Conservation (phyloP, 495 filamentous ascomycete species). For the Diplogelasinospora grovesii region DNA sequence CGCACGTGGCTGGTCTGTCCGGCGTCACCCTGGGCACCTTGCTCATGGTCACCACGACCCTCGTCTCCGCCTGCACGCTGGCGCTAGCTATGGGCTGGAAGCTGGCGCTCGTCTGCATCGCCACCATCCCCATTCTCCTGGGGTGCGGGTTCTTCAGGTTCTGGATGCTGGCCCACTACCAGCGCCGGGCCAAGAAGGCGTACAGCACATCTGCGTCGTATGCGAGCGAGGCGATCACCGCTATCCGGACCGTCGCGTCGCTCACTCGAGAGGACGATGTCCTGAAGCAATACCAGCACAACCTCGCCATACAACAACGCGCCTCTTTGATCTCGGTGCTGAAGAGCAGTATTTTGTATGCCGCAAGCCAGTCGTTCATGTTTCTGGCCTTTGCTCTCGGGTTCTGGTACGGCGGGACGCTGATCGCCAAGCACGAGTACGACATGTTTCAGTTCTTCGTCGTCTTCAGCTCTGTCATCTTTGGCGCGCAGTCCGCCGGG, state of each 20-base stretch:
- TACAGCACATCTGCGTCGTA: constrained; percentile 72
- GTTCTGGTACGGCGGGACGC: constrained; percentile 71
- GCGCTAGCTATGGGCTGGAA: constrained; percentile 78
- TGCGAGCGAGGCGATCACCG: constrained; percentile 81
- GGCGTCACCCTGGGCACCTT: constrained; percentile 77
- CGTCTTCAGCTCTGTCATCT: constrained; percentile 54
- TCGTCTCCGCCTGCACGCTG: constrained; percentile 60
- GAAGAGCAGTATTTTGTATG: constrained; percentile 53
- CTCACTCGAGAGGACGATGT: constrained; percentile 60
- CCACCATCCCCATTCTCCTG: constrained; percentile 72
- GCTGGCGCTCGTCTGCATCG: constrained; percentile 75
- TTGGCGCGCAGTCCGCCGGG: constrained; percentile 34
- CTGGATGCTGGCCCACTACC: constrained; percentile 62
- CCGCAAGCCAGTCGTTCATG: constrained; percentile 68
- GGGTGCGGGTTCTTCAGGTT: constrained; percentile 84
- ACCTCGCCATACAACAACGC: constrained; percentile 23
- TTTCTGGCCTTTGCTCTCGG: constrained; percentile 83
- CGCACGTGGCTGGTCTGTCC: constrained; percentile 74
- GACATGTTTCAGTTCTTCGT: constrained; percentile 77
- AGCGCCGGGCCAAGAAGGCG: constrained; percentile 62
- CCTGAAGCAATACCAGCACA: constrained; percentile 51
- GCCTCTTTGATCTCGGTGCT: constrained; percentile 26
- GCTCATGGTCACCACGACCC: constrained; percentile 65
- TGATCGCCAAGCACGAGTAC: constrained; percentile 67
- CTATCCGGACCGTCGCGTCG: constrained; percentile 84